Percentiles rank a stretch among this genome's conserved stretches.
Evolutionary conservation across 2,329 filamentous ascomycete species (phyloP).

Genomic region (Apiospora pterosperma): DNA sequence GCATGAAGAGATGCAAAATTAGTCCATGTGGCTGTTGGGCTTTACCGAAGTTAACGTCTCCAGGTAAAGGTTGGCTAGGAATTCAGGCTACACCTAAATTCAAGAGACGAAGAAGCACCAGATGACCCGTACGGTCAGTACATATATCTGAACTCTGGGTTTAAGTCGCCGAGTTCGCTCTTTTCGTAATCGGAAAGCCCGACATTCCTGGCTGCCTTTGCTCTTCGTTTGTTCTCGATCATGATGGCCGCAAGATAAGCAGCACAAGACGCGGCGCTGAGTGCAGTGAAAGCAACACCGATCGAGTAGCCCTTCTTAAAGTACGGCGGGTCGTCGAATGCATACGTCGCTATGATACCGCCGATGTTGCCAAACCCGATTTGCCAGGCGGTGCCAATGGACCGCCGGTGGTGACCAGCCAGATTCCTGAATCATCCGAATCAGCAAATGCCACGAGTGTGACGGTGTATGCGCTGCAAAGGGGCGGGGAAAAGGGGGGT

Average conservation of each 20-base stretch:
- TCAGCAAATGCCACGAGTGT: background rate
- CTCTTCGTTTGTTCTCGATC: constrained; percentile 58
- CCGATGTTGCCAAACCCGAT: constrained; percentile 77
- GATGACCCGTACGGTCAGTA: constrained; percentile 29
- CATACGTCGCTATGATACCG: constrained; percentile 73
- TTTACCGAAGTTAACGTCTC: background rate
- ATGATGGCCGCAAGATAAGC: constrained; percentile 58
- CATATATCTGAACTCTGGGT: constrained; percentile 53
- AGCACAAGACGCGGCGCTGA: constrained; percentile 61
- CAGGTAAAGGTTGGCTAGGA: background rate
- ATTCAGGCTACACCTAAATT: background rate
- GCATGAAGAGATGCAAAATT: background rate
- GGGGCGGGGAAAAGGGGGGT: background rate
- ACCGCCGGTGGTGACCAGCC: constrained; percentile 63
- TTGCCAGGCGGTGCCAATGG: constrained; percentile 73
- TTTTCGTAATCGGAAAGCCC: constrained; percentile 58
- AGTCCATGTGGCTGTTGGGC: background rate
- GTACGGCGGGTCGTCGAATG: constrained; percentile 67
- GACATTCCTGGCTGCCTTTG: constrained; percentile 41
- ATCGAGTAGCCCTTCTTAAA: constrained; percentile 76
- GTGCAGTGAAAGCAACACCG: constrained; percentile 67
- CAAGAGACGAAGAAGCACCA: background rate
- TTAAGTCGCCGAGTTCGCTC: constrained; percentile 53
- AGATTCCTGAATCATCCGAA: background rate
- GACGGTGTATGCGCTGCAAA: too few species aligned